Evolutionary conservation across 2,329 filamentous ascomycete species (phyloP), one percentile per base, ranked within the genome.

Genomic region (Diplodia mutila): DNA sequence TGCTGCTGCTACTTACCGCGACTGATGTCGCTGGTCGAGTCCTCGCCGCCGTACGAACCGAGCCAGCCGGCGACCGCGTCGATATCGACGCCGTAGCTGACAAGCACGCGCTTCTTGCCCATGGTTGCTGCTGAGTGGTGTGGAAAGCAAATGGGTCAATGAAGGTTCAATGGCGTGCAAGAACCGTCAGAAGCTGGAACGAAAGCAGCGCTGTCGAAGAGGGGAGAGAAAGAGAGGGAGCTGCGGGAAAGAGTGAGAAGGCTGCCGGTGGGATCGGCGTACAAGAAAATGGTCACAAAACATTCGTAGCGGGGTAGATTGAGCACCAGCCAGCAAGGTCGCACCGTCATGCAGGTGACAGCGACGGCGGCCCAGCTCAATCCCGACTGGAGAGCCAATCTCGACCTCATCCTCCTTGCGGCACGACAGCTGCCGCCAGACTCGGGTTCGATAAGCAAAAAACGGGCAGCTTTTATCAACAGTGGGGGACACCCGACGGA

Each of bases 61-160:
- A 93, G 81, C 91, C 90, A 93, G 9, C 90, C 90, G 1, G 90
- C 87, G 1, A 92, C 89, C n/a, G 90, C 67, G 70, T 93, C 90
- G 29, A 93, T 89, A 69, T 93, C 90, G 27, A 92, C 88, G 2
- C 89, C 89, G 72, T 91, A 91, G 71, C 85, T 80, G 52, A 85
- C 82, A 46, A 87, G 82, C 59, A 87, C 82, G 63, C 84, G 80
- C 71, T 86, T 86, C 75, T 83, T 82, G 52, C 75, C 79, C 80
- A 82, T 82, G 11, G 66, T 39, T n/a, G 34, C 34, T 12, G 42
- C 3, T 21, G 21, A n/a, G 21, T 16, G 55, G 18, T 59, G 14
- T 48, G 21, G 29, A 18, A 37, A 5, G 46, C 42, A 51, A 6
- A 23, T 46, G 42, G 8, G 25, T 49, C n/a, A 34, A 37, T 7